These are phyloP conservation scores for Amyloporia xantha DNA, from an alignment of 768 basidiomycete genomes.

Conservation along the genomic window DNA sequence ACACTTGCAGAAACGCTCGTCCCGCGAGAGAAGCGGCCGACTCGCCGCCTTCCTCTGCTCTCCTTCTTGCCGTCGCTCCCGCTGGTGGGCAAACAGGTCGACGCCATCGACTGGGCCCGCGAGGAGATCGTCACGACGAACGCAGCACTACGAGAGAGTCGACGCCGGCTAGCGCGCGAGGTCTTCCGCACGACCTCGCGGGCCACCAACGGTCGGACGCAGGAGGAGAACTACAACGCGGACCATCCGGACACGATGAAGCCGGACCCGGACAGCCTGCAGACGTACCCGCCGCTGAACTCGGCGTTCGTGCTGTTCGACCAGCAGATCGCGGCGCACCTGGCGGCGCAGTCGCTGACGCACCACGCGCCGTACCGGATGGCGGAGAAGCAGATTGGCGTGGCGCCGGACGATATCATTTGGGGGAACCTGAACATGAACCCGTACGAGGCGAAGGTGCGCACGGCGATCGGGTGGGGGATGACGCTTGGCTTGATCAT, in stretches of 20 bases:
- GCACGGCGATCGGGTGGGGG: constrained; percentile 52
- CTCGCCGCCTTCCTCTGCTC: constrained; percentile 57
- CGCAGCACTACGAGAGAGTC: constrained; percentile 18
- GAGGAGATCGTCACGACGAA: constrained; percentile 54
- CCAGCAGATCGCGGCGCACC: constrained; percentile 87
- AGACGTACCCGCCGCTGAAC: constrained; percentile 29
- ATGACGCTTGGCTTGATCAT: constrained; percentile 76
- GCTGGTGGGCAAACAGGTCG: constrained; percentile 81
- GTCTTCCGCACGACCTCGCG: constrained; percentile 11
- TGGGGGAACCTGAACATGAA: constrained; percentile 89
- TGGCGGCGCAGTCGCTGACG: constrained; percentile 67
- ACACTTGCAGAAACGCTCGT: constrained; percentile 42
- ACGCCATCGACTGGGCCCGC: constrained; percentile 87
- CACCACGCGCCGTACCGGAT: constrained; percentile 85
- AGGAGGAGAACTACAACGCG: constrained; percentile 14
- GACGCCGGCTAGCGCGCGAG: constrained; percentile 24
- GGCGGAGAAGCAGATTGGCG: constrained; percentile 70
- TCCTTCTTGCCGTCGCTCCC: constrained; percentile 48
- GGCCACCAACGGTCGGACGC: constrained; percentile 7
- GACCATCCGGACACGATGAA: constrained; percentile 21
- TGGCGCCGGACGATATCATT: constrained; percentile 83
- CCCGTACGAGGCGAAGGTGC: constrained; percentile 59
- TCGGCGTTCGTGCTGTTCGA: constrained; percentile 90
- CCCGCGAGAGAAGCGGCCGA: constrained; percentile 67
- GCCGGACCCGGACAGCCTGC: constrained; percentile 15